Percentiles rank a stretch among this genome's conserved stretches.
Conservation (phyloP, 2,329 filamentous ascomycete genomes). For the Penicillium sp. region DNA sequence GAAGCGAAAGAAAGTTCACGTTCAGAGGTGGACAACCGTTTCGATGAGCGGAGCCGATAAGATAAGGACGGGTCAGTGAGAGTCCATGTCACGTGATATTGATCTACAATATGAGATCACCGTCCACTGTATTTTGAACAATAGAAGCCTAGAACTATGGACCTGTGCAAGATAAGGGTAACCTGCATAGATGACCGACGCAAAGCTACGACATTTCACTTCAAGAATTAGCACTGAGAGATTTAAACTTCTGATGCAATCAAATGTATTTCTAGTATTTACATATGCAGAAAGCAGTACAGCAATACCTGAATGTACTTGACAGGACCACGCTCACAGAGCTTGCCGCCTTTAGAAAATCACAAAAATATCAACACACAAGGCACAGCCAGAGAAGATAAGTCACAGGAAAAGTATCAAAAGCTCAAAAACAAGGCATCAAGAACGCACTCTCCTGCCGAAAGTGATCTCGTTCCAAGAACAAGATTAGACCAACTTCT, state of each 20-base stretch:
- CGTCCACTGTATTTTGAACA: too few species aligned
- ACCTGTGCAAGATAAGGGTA: too few species aligned
- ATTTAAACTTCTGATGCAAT: neutral
- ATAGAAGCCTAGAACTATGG: too few species aligned
- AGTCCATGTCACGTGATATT: neutral
- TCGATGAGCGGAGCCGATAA: conserved; percentile 14
- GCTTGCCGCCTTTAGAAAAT: neutral
- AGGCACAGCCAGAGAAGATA: neutral
- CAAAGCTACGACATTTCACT: too few species aligned
- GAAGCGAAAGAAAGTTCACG: conserved; percentile 8
- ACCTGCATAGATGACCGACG: too few species aligned
- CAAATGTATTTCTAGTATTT: neutral
- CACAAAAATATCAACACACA: neutral
- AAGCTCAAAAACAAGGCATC: neutral
- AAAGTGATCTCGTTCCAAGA: neutral
- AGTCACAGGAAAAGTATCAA: neutral
- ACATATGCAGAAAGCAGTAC: neutral
- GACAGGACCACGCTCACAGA: neutral
- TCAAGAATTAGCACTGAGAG: neutral
- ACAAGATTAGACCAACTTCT: conserved; percentile 41
- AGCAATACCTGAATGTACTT: neutral
- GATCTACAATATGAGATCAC: neutral
- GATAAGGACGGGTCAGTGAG: neutral
- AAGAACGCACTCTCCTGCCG: neutral
- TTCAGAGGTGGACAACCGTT: neutral